These are phyloP conservation scores for Endoconidiophora laricicola DNA, from an alignment of 2,329 filamentous ascomycete species.

Conservation along the genomic window DNA sequence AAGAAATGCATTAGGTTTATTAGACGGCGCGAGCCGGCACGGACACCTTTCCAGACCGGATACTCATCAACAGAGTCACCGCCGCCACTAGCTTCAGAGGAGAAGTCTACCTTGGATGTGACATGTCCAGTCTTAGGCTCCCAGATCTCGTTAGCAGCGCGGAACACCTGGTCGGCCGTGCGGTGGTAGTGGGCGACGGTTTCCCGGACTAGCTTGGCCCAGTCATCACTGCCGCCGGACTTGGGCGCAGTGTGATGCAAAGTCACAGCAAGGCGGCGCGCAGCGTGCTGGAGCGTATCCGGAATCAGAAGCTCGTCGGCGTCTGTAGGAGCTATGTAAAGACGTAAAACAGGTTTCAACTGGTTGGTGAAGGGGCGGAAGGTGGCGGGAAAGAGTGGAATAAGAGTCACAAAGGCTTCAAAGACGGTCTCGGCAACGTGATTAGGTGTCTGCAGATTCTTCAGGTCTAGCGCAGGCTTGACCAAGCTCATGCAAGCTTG, in stretches of 20 bases:
- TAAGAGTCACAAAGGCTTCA: constrained; percentile 51
- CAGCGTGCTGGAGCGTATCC: constrained; percentile 34
- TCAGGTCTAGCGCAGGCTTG: constrained; percentile 27
- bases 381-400: constrained; percentile 69
- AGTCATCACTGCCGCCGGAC: constrained; percentile 59
- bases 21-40: constrained; percentile 54
- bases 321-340: constrained; percentile 47
- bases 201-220: constrained; percentile 48
- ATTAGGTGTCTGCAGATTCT: constrained; percentile 23
- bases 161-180: constrained; percentile 61
- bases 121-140: constrained; percentile 43
- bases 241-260: constrained; percentile 71
- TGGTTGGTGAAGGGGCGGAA: constrained; percentile 61
- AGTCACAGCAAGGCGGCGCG: constrained; percentile 50
- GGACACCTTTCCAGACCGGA: constrained; percentile 58
- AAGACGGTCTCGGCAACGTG: constrained; percentile 50
- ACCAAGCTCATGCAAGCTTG: constrained; percentile 54
- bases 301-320: constrained; percentile 34
- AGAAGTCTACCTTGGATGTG: constrained; percentile 26
- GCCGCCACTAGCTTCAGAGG: constrained; percentile 32
- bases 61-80: constrained; percentile 31
- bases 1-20: constrained; percentile 49
- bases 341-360: constrained; percentile 42
- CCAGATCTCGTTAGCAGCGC: constrained; percentile 69
- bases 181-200: constrained; percentile 49